phyloP scores from a whole-genome alignment of 352 stramenopile genomes.

The Pythium myriotylum region DNA sequence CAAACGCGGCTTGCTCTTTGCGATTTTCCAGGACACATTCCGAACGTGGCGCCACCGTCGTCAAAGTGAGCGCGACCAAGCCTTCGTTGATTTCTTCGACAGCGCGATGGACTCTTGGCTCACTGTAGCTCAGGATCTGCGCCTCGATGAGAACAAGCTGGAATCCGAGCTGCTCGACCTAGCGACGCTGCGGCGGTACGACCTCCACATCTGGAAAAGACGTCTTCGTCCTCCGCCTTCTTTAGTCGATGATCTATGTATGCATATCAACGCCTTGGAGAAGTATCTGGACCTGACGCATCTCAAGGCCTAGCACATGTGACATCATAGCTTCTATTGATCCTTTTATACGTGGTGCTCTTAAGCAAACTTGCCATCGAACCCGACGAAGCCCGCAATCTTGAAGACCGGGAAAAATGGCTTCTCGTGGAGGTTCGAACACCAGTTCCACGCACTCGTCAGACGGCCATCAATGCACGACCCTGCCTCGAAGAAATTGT shows the following conservation, averaged over 20 bases:
- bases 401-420: constrained; percentile 96
- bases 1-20: constrained; percentile 47
- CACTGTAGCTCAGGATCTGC: constrained; percentile 53
- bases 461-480: constrained; percentile 97
- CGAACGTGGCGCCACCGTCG: constrained; percentile 34
- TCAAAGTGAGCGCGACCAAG: constrained; percentile 30
- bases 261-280: constrained; percentile 65
- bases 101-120: constrained; percentile 62
- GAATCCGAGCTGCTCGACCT: constrained; percentile 18
- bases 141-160: constrained; percentile 29
- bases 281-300: constrained; percentile 53
- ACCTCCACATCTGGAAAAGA: constrained; percentile 70
- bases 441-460: constrained; percentile 98
- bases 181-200: constrained; percentile 50
- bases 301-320: constrained; percentile 40
- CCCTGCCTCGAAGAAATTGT: constrained; percentile 96
- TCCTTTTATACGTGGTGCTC: neutral
- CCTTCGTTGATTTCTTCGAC: constrained; percentile 65
- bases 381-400: constrained; percentile 95
- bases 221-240: constrained; percentile 48
- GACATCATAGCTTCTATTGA: neutral
- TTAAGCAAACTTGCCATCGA: constrained; percentile 96
- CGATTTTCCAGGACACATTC: constrained; percentile 54
- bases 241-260: constrained; percentile 65
- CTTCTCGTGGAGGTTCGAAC: constrained; percentile 93